Percentiles rank a stretch among this genome's conserved stretches.
These are phyloP conservation scores for Tricholoma terreum DNA, from an alignment of 768 basidiomycete genomes.

Conservation along the genomic window DNA sequence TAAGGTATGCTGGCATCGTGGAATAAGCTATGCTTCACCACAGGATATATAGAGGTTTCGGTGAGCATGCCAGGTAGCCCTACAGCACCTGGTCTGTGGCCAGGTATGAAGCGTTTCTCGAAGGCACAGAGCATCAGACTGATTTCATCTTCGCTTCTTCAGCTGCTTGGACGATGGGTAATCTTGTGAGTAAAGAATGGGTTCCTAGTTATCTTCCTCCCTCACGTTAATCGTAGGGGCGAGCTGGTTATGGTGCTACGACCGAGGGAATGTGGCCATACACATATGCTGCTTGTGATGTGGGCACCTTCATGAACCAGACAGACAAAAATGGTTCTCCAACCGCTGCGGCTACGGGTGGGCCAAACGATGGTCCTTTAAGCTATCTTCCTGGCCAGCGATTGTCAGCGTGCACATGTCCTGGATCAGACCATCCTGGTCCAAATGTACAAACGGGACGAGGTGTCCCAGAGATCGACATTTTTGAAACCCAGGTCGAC, in stretches of 20 bases:
- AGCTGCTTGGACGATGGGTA: conserved; percentile 79
- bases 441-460: conserved; percentile 67
- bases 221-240: conserved; percentile 40
- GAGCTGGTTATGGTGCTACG: conserved; percentile 87
- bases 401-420: conserved; percentile 84
- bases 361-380: no score
- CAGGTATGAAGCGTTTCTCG: conserved; percentile 45
- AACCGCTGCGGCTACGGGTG: conserved; percentile 53
- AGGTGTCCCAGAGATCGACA: conserved; percentile 89
- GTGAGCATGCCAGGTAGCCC: conserved; percentile 69
- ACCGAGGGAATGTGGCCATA: conserved; percentile 89
- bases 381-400: conserved; percentile 87
- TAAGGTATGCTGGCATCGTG: conserved; percentile 75
- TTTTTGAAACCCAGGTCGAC: conserved; percentile 82
- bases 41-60: conserved; percentile 85
- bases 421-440: conserved; percentile 85
- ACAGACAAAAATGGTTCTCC: conserved; percentile 60
- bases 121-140: background rate
- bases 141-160: background rate
- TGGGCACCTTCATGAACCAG: conserved; percentile 85
- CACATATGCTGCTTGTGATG: conserved; percentile 80
- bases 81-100: conserved; percentile 75
- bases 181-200: conserved; percentile 45
- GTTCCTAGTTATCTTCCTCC: background rate
- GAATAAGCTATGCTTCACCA: conserved; percentile 96